Percentiles rank a stretch among this genome's conserved stretches.
Conservation (phyloP, 179 eudicot genomes). For the Beta lomatogona region DNA sequence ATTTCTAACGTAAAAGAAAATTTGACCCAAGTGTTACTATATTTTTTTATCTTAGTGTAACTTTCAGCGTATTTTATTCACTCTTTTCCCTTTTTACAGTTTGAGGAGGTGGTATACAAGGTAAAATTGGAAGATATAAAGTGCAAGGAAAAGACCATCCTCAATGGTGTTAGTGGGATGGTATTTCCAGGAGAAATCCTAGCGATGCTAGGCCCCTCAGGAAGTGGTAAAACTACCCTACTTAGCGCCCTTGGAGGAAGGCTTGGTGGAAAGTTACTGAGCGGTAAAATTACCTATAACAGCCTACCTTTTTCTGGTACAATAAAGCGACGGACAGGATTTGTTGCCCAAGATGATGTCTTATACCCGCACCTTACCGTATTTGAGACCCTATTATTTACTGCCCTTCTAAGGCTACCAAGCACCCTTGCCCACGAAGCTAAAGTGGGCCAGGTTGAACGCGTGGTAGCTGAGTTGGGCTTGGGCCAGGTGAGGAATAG, state of each 20-base stretch:
- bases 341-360: slow-evolving; percentile 80
- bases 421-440: slow-evolving; percentile 43
- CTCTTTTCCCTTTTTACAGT: slow-evolving; percentile 39
- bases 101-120: slow-evolving; percentile 91
- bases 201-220: slow-evolving; percentile 83
- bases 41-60: too few relatives aligned
- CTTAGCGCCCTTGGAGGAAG: slow-evolving; percentile 77
- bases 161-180: slow-evolving; percentile 79
- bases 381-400: slow-evolving; percentile 66
- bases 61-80: too few relatives aligned
- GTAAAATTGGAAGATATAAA: slow-evolving; percentile 47
- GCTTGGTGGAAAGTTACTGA: slow-evolving; percentile 45
- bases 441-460: slow-evolving; percentile 63
- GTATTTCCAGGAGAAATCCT: slow-evolving; percentile 74
- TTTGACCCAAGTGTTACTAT: too few relatives aligned
- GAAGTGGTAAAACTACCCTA: slow-evolving; percentile 79
- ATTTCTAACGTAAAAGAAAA: too few relatives aligned
- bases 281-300: slow-evolving; percentile 65
- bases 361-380: slow-evolving; percentile 90
- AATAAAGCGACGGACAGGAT: slow-evolving; percentile 61
- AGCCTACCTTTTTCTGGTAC: slow-evolving; percentile 51
- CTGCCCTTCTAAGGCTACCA: slow-evolving; percentile 84
- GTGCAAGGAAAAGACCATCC: slow-evolving; percentile 67
- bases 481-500: slow-evolving; percentile 52
- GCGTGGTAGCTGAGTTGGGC: slow-evolving; percentile 60